Conservation (phyloP, 257 asterid genomes). For the Nicotiana noctiflora region DNA sequence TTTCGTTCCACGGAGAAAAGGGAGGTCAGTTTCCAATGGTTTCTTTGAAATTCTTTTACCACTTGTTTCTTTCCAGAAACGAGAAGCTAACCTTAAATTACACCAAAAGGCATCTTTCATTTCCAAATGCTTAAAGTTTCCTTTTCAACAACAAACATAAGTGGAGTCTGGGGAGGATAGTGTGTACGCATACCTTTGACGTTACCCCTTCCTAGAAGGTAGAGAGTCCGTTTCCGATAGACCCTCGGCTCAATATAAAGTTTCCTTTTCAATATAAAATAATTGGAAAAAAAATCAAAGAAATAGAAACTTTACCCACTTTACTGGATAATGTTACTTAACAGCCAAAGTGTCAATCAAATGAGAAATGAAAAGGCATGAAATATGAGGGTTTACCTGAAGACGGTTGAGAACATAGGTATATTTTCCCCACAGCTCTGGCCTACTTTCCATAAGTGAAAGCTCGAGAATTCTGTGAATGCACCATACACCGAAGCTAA, state of each 20-base stretch:
- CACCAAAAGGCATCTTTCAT: background rate
- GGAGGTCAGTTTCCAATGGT: background rate
- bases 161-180: no score
- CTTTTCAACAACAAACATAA: background rate
- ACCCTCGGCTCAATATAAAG: background rate
- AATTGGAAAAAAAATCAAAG: background rate
- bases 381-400: conserved; percentile 50
- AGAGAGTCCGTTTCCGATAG: no score
- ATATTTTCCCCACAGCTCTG: conserved; percentile 98
- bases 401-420: conserved; percentile 90
- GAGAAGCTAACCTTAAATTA: background rate
- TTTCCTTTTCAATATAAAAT: background rate
- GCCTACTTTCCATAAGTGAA: conserved; percentile 92
- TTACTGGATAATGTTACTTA: background rate
- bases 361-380: background rate
- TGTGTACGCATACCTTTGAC: no score
- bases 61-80: background rate
- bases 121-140: background rate
- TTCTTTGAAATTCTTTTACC: background rate
- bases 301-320: background rate
- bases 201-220: no score
- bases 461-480: conserved; percentile 91
- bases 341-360: background rate
- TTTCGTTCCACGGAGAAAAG: background rate
- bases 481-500: conserved; percentile 98